Conservation (phyloP, 139 green algal species). For the Chlorella sp. region DNA sequence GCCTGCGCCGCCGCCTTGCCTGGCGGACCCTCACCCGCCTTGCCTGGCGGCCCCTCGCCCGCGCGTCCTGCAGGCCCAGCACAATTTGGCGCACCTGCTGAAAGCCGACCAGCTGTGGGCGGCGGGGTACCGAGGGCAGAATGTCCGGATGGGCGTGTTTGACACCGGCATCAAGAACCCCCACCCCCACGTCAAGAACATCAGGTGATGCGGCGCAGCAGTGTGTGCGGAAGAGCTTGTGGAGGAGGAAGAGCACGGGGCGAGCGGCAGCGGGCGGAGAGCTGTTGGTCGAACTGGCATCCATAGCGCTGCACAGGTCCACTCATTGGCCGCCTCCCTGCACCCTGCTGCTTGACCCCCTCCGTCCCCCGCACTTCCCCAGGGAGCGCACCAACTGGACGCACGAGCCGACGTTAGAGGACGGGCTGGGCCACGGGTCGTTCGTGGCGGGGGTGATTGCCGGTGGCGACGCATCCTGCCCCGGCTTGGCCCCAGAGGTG, state of each 20-base stretch:
- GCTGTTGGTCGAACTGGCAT: too few relatives aligned
- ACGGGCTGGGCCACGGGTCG: constrained; percentile 95
- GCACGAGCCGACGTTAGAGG: constrained; percentile 88
- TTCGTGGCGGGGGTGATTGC: constrained; percentile 97
- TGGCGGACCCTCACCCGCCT: too few relatives aligned
- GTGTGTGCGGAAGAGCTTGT: too few relatives aligned
- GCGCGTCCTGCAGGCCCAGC: constrained; percentile 1
- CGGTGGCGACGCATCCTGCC: constrained; percentile 75
- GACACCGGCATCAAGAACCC: constrained; percentile 92
- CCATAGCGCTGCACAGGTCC: background rate
- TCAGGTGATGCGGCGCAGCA: too few relatives aligned
- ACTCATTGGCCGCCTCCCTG: too few relatives aligned
- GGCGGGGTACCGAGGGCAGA: constrained; percentile 76
- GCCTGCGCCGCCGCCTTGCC: too few relatives aligned
- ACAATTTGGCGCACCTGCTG: constrained; percentile 56
- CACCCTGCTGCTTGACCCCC: too few relatives aligned
- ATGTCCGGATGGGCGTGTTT: constrained; percentile 93
- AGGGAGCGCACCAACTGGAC: constrained; percentile 98
- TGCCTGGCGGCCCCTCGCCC: background rate
- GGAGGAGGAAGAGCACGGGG: too few relatives aligned
- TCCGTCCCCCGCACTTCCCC: too few relatives aligned
- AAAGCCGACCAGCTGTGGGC: constrained; percentile 78
- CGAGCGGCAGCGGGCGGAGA: too few relatives aligned
- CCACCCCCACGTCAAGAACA: constrained; percentile 96
- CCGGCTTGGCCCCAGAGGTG: constrained; percentile 92